A percentile compares a stretch with the other conserved stretches of the same genome.
phyloP scores from a whole-genome alignment of 1,139 yeast species.

The Nakaseomyces uthaithaninus region DNA sequence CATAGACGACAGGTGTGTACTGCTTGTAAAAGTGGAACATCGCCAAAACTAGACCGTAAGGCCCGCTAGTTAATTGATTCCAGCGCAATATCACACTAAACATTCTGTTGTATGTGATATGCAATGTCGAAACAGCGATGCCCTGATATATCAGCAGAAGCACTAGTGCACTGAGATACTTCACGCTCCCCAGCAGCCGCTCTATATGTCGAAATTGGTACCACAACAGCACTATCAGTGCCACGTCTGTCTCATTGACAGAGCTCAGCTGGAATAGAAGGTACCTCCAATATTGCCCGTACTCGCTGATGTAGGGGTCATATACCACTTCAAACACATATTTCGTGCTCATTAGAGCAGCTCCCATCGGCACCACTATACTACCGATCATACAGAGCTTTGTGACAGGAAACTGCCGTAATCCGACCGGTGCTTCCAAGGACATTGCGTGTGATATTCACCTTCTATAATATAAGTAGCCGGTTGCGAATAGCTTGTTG shows the following conservation, averaged over 20 bases:
- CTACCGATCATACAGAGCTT: slow-evolving; percentile 25
- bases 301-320: slow-evolving; percentile 27
- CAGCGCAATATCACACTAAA: slow-evolving; percentile 11
- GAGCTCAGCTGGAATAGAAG: slow-evolving; percentile 24
- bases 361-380: slow-evolving; percentile 23
- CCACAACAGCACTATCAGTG: slow-evolving; percentile 26
- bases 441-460: no score
- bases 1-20: slow-evolving; percentile 30
- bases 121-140: slow-evolving; percentile 12
- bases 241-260: slow-evolving; percentile 29
- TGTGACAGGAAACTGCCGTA: slow-evolving; percentile 25
- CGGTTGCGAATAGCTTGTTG: no score
- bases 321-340: slow-evolving; percentile 25
- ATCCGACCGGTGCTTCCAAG: slow-evolving; percentile 27
- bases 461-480: no score
- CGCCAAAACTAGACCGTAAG: slow-evolving; percentile 23
- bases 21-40: slow-evolving; percentile 30
- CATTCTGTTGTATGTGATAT: slow-evolving; percentile 15
- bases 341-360: slow-evolving; percentile 26
- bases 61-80: slow-evolving; percentile 27
- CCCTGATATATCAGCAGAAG: slow-evolving; percentile 24
- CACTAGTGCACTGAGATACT: slow-evolving; percentile 25
- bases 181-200: slow-evolving; percentile 28
- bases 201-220: slow-evolving; percentile 28
- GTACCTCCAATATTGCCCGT: slow-evolving; percentile 27